phyloP scores from a whole-genome alignment of 2,329 filamentous ascomycete genomes.

The Ophiostoma quercus region DNA sequence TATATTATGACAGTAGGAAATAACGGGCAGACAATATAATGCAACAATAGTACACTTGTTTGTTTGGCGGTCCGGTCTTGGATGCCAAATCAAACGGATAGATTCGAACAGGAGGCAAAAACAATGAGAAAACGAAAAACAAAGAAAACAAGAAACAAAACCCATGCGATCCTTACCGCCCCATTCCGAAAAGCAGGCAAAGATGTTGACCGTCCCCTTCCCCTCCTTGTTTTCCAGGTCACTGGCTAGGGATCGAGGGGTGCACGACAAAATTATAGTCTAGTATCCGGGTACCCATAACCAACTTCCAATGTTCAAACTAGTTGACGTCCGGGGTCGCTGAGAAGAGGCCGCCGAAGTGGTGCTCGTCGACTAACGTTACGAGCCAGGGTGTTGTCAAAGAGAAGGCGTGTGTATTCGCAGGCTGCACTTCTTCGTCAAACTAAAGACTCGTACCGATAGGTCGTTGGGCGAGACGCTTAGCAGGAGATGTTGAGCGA shows the following conservation, averaged over 20 bases:
- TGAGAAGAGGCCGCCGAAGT: neutral
- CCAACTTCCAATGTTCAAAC: conserved; percentile 5
- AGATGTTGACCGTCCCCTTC: conserved; percentile 1
- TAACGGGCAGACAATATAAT: conserved; percentile 32
- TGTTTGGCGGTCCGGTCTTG: conserved; percentile 22
- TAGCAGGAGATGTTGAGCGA: conserved; percentile 59
- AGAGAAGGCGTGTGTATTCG: neutral
- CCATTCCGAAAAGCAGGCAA: conserved; percentile 19
- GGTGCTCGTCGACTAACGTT: neutral
- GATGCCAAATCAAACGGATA: conserved; percentile 20
- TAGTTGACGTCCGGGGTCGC: neutral
- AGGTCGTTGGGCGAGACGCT: conserved; percentile 28
- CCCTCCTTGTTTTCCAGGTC: conserved; percentile 10
- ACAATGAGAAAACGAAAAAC: conserved; percentile 7
- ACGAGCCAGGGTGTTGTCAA: neutral
- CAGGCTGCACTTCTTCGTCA: neutral
- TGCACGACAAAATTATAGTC: conserved; percentile 21
- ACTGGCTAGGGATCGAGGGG: neutral
- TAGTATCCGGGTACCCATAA: conserved; percentile 19
- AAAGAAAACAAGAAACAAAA: conserved; percentile 20
- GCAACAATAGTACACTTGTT: conserved; percentile 50
- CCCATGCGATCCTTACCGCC: conserved; percentile 24
- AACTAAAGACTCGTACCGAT: neutral
- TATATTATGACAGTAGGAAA: conserved; percentile 19
- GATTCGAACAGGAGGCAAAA: conserved; percentile 22